Conservation (phyloP, 2,329 filamentous ascomycete genomes). For the Didymosphaeria variabile region DNA sequence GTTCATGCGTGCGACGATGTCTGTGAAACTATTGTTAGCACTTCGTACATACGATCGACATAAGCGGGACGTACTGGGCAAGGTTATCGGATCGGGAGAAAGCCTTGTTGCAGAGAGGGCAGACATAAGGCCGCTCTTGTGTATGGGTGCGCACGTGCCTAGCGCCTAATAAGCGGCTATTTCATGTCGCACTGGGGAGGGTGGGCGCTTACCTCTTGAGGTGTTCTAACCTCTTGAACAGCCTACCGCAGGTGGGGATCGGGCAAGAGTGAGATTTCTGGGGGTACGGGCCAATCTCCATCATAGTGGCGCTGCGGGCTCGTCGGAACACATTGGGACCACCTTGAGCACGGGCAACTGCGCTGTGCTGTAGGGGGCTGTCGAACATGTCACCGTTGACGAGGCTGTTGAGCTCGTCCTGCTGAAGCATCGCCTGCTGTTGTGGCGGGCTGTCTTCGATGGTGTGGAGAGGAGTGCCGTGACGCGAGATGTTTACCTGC, state of each 20-base stretch:
- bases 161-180: slow-evolving; percentile 62
- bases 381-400: slow-evolving; percentile 50
- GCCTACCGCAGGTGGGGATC: slow-evolving; percentile 95
- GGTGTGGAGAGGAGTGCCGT: slow-evolving; percentile 87
- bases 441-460: slow-evolving; percentile 83
- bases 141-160: slow-evolving; percentile 99
- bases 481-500: slow-evolving; percentile 81
- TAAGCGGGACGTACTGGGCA: slow-evolving; percentile 76
- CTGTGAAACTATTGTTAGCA: slow-evolving; percentile 58
- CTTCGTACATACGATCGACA: slow-evolving; percentile 21
- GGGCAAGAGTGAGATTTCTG: slow-evolving; percentile 99
- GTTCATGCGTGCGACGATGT: slow-evolving; percentile 83
- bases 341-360: slow-evolving; percentile 66
- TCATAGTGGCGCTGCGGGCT: slow-evolving; percentile 92
- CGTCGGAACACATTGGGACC: slow-evolving; percentile 81
- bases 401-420: slow-evolving; percentile 70
- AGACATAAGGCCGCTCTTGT: slow-evolving; percentile 98
- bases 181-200: slow-evolving; percentile 49
- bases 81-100: slow-evolving; percentile 99
- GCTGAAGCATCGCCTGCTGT: slow-evolving; percentile 72
- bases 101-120: slow-evolving; percentile 97
- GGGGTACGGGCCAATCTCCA: slow-evolving; percentile 95
- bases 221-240: slow-evolving; percentile 99
- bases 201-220: slow-evolving; percentile 86
- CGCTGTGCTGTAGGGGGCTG: slow-evolving; percentile 63